Evolutionary conservation across 768 basidiomycete genomes (phyloP), one percentile per base, ranked within the genome.

Genomic region (Lentinula guzmanii): DNA sequence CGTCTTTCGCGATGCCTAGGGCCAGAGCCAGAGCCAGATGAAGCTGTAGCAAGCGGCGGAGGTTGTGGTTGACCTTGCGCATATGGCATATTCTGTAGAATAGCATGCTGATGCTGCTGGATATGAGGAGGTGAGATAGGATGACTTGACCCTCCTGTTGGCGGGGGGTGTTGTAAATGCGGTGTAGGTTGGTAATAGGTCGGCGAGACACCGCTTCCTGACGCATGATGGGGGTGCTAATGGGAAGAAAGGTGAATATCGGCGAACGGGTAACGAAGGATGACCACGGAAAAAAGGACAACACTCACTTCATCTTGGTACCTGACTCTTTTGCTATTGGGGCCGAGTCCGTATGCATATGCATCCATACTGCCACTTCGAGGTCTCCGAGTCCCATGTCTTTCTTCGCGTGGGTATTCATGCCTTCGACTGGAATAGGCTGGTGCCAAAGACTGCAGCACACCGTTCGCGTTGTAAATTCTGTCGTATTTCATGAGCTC

Each of bases 141-240:
- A 60, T 60, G 34, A 5, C 11, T 41, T n/a, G 56, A 31, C 4
- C 48, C 33, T 1, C 28, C 31, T 28, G 59, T 35, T 46, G 33
- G 58, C 28, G 39, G 45, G 18, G 59, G 52, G 31, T 52, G 59
- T 21, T 45, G 56, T 42, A 24, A 46, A 56, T 61, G 62, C 21
- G 62, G 50, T 10, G 63, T 8, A 9, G 74, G 4, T 21, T 37
- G 55, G 39, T 41, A 42, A 31, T 56, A 43, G 24, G 39, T 31
- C 24, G 55, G 55, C 15, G 37, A 56, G 18, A 56, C 35, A 33
- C 35, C 53, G 35, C 35, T 54, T 18, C 34, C 53, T 54, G 53
- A 54, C 53, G 34, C 15, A 45, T 43, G 53, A 55, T 55, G 55
- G 16, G 55, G 18, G 13, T 41, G 39, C 24, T 37, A 21, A 13